Evolutionary conservation across 768 basidiomycete genomes (phyloP), one percentile per base, ranked within the genome.

Genomic region (Pisolithus tinctorius): DNA sequence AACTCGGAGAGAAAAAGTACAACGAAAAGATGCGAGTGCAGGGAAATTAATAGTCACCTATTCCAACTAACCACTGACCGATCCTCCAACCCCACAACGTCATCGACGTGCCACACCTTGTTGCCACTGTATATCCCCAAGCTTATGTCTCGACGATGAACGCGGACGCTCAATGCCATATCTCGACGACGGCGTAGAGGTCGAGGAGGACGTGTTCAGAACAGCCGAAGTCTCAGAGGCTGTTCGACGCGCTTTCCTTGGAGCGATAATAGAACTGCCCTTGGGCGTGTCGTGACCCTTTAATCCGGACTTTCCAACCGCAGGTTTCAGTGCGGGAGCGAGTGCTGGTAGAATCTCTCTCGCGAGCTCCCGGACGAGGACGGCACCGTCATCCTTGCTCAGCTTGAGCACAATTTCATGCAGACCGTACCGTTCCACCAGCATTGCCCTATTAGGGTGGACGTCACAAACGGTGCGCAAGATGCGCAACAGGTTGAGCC

Each of bases 351-450:
- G 73, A 52, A 93, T 90, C 67, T 93, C 90, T 58, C 86, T 77
- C 17, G 92, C 92, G 42, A 96, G 69, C 65, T 97, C 90, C 51
- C 89, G 77, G 16, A 96, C 93, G 27, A 99, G 77, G 16, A 98
- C 86, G 0, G 95, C 93, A 11, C 83, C 88, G 64, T 99, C 96
- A 46, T 85, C 83, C 55, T 82, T 78, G 62, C 88, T 90, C 45
- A 97, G 71, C 54, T 79, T 78, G 57, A 84, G 80, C 51, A 99
- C 90, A 3, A 93, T 82, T 31, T 84, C 86, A 51, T 87, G 74
- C 47, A 95, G 69, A 0, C 88, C 88, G 62, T 88, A 95, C 44
- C 81, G 76, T 63, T 89, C 86, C 25, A 95, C 89, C 45, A 94
- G 72, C 60, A 83, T 80, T 2, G 83, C 82, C 8, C 86, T 78